Conservation (phyloP, 2,329 filamentous ascomycete genomes). For the Erysiphe pisi region DNA sequence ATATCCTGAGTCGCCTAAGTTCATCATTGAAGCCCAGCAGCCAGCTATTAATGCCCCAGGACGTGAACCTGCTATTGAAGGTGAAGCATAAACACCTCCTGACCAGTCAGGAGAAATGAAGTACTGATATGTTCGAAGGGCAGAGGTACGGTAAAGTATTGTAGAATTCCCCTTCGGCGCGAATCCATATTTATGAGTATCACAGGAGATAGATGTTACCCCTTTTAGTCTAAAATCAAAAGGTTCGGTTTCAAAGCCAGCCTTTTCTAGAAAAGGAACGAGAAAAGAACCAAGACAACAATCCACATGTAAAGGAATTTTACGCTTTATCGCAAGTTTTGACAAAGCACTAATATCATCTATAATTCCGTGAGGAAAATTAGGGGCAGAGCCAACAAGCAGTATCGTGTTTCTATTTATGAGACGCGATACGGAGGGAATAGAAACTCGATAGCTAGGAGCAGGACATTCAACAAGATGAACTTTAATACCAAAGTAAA, state of each 20-base stretch:
- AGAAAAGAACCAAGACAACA: slow-evolving; percentile 96
- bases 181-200: slow-evolving; percentile 99
- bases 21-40: slow-evolving; percentile 90
- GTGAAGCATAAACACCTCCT: slow-evolving; percentile 90
- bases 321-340: slow-evolving; percentile 65
- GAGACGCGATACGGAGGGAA: slow-evolving; percentile 65
- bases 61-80: slow-evolving; percentile 79
- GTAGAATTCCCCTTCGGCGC: slow-evolving; percentile 96
- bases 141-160: slow-evolving; percentile 72
- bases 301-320: slow-evolving; percentile 85
- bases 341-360: slow-evolving; percentile 85
- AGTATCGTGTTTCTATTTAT: slow-evolving; percentile 92
- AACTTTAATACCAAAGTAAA: slow-evolving; percentile 95
- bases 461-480: slow-evolving; percentile 80
- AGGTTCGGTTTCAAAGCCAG: slow-evolving; percentile 77
- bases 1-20: slow-evolving; percentile 77
- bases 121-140: slow-evolving; percentile 81
- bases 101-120: slow-evolving; percentile 93
- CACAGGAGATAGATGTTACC: slow-evolving; percentile 89
- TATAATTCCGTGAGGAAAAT: slow-evolving; percentile 97
- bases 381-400: slow-evolving; percentile 87
- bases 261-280: slow-evolving; percentile 78
- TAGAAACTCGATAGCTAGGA: slow-evolving; percentile 72
- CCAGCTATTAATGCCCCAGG: slow-evolving; percentile 91
- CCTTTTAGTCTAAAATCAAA: slow-evolving; percentile 94